Percentiles rank a stretch among this genome's conserved stretches.
phyloP scores from a whole-genome alignment of 163 green algal species.

The Volvox carteri region DNA sequence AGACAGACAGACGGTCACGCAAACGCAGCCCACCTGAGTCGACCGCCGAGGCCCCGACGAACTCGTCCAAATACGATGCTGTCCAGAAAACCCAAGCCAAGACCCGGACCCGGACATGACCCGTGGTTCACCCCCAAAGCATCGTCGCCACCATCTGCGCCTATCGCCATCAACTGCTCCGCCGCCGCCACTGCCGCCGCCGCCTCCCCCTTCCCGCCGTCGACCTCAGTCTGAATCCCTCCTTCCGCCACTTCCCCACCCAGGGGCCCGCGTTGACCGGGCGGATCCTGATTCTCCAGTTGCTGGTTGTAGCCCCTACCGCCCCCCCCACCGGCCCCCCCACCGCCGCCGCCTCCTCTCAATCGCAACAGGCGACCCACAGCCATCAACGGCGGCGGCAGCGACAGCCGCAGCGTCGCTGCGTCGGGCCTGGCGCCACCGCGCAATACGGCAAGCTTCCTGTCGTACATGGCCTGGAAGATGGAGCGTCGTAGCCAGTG shows the following conservation, averaged over 20 bases:
- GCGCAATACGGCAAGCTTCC: neutral
- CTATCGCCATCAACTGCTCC: neutral
- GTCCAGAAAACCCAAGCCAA: slow-evolving; percentile 64
- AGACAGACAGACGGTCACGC: too few relatives aligned
- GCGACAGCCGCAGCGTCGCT: neutral
- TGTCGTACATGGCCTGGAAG: slow-evolving; percentile 75
- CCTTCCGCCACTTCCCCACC: neutral
- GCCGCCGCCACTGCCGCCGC: neutral
- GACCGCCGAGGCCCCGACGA: neutral
- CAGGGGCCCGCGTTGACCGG: neutral
- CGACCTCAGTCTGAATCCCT: too few relatives aligned
- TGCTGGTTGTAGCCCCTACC: neutral
- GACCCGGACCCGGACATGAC: neutral
- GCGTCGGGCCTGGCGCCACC: neutral
- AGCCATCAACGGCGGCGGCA: neutral
- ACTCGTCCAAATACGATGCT: slow-evolving; percentile 83
- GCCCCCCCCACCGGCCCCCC: neutral
- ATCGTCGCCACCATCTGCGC: neutral
- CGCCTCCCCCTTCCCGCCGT: too few relatives aligned
- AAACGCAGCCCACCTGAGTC: slow-evolving; percentile 13
- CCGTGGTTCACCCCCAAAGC: neutral
- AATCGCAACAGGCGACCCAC: too few relatives aligned
- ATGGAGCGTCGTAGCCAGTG: slow-evolving; percentile 71
- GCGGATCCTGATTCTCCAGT: too few relatives aligned
- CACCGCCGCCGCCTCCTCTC: neutral